Evolutionary conservation across 2,329 filamentous ascomycete species (phyloP).

Genomic region (Cadophora sp.): DNA sequence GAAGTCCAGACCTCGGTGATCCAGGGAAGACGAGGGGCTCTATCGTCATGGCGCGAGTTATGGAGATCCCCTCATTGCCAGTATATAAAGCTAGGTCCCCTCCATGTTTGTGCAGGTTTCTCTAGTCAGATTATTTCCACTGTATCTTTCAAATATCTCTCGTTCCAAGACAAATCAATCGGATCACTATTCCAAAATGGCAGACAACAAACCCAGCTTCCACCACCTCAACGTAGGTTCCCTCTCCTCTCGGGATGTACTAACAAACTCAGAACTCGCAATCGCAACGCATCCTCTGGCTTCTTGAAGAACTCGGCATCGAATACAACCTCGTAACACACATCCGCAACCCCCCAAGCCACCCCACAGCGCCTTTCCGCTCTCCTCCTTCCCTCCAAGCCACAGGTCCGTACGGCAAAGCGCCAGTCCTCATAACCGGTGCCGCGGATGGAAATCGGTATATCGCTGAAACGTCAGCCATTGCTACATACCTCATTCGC

Average conservation of each 20-base stretch:
- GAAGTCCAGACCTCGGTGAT: constrained; percentile 5
- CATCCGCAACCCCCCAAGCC: constrained; percentile 60
- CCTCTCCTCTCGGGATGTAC: not conserved
- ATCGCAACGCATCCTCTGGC: constrained; percentile 71
- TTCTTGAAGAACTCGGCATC: constrained; percentile 72
- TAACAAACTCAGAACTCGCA: constrained; percentile 61
- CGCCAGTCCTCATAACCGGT: constrained; percentile 66
- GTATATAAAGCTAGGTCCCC: not conserved
- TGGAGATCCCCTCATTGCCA: constrained; percentile 11
- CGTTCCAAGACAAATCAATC: not conserved
- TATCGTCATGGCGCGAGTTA: constrained; percentile 6
- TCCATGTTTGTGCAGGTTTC: not conserved
- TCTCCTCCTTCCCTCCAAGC: constrained; percentile 74
- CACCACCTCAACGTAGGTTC: constrained; percentile 41
- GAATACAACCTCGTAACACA: constrained; percentile 83
- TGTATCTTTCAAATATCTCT: not conserved
- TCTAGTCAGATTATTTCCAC: not conserved
- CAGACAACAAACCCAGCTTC: constrained; percentile 36
- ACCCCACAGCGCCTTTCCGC: constrained; percentile 48
- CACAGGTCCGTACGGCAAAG: constrained; percentile 84
- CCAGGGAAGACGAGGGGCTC: not conserved
- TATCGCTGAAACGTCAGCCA: constrained; percentile 44
- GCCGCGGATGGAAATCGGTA: constrained; percentile 34
- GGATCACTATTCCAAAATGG: constrained; percentile 16
- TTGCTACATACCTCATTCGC: constrained; percentile 45